A percentile compares a stretch with the other conserved stretches of the same genome.
Conservation (phyloP, 495 filamentous ascomycete species). For the Glutinoglossum americanum region DNA sequence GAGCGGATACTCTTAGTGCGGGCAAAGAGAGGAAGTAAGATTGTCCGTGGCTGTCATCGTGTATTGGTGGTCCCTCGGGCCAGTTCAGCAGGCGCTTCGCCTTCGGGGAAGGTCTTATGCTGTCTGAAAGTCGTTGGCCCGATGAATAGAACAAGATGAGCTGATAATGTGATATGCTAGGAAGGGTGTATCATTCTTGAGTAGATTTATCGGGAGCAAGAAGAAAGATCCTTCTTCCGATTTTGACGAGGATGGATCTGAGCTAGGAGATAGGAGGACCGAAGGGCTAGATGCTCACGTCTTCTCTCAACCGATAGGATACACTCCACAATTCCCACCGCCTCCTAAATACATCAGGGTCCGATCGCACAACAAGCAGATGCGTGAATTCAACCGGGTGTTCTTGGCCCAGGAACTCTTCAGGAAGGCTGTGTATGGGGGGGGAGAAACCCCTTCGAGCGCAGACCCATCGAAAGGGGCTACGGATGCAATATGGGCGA, state of each 20-base stretch:
- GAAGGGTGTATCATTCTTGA: slow-evolving; percentile 80
- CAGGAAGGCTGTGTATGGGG: background rate
- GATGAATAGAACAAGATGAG: background rate
- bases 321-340: slow-evolving; percentile 68
- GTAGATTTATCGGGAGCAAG: slow-evolving; percentile 64
- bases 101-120: background rate
- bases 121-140: background rate
- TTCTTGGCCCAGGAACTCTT: slow-evolving; percentile 78
- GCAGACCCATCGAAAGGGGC: background rate
- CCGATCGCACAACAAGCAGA: slow-evolving; percentile 58
- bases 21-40: slow-evolving; percentile 48
- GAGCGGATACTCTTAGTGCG: background rate
- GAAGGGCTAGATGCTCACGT: slow-evolving; percentile 66
- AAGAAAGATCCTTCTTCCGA: slow-evolving; percentile 39
- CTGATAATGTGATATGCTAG: slow-evolving; percentile 20
- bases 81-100: background rate
- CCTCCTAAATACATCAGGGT: slow-evolving; percentile 85
- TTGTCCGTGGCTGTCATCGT: background rate
- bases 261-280: slow-evolving; percentile 43
- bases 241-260: slow-evolving; percentile 46
- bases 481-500: slow-evolving; percentile 63
- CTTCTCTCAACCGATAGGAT: slow-evolving; percentile 67
- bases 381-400: slow-evolving; percentile 60
- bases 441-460: slow-evolving; percentile 2
- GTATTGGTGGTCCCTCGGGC: background rate